Evolutionary conservation across 2,329 filamentous ascomycete species (phyloP).

Genomic region (Paecilomyces dactylethromorphus): DNA sequence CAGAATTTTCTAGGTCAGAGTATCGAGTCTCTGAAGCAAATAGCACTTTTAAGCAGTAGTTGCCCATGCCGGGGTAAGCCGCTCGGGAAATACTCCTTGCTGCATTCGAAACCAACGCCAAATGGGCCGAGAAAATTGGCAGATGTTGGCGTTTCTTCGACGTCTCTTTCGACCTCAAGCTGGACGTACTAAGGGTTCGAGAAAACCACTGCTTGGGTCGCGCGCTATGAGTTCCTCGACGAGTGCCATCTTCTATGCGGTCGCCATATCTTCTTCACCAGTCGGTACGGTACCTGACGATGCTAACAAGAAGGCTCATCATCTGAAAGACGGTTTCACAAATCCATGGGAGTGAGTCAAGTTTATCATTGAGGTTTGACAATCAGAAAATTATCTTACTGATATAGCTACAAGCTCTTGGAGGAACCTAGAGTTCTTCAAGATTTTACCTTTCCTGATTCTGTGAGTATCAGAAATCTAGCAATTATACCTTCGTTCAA

Average conservation of each 20-base stretch:
- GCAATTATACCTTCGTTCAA: not conserved
- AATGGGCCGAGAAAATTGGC: not conserved
- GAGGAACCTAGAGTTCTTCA: not conserved
- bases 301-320: constrained; percentile 33
- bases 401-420: not conserved
- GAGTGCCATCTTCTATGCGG: constrained; percentile 33
- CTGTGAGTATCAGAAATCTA: constrained; percentile 1
- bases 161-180: constrained; percentile 14
- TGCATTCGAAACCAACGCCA: not conserved
- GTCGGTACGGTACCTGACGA: constrained; percentile 30
- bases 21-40: not conserved
- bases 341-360: constrained; percentile 39
- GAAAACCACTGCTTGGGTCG: constrained; percentile 8
- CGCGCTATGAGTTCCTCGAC: constrained; percentile 32
- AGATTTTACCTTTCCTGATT: constrained; percentile 4
- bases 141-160: constrained; percentile 18
- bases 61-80: not conserved
- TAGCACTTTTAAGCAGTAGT: not conserved
- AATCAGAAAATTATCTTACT: not conserved
- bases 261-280: constrained; percentile 32
- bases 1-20: not conserved
- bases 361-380: no score
- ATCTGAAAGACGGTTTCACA: constrained; percentile 30
- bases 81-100: not conserved
- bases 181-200: constrained; percentile 4